Evolutionary conservation across 2,329 filamentous ascomycete species (phyloP), one percentile per base, ranked within the genome.

Genomic region (Fusarium lyarnte): DNA sequence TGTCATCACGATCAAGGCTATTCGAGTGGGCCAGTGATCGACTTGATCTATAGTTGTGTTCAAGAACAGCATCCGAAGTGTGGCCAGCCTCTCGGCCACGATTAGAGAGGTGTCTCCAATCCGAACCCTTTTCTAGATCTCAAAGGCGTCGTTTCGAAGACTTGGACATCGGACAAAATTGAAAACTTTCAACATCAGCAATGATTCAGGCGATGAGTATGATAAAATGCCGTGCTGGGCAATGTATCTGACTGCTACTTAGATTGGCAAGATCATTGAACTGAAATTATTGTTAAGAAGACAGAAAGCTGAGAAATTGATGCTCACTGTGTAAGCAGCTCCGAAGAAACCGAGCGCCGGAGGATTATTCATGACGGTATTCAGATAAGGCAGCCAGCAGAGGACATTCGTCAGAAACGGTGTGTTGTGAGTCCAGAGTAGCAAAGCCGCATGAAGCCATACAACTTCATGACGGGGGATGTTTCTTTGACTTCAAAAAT

Each of bases 401-500:
- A 17, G 35, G 35, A 36, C 16, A 36, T 36, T 36, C 35, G 8
- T 13, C 16, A 49, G 29, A 49, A 23, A 5, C 14, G 13, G 29
- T 11, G 21, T 23, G 29, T 11, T 49, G 11, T 19, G n/a, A 23
- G 29, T 33, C 23, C 11, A 23, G 16, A 29, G 46, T 33, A 49
- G 16, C 29, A 12, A 49, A 49, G 46, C 21, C 8, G 11, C 29
- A 49, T 33, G 8, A 49, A 23, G 29, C 21, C 21, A 33, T 33
- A 23, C 16, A 33, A 49, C 11, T 49, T 33, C 33, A 13, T 65
- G 61, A 19, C 73, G 52, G 21, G 69, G 71, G 57, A 76, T 41
- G 35, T 58, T 42, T 39, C 70, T 73, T 69, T 39, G 27, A 69
- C 33, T 10, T 75, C 57, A 11, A 59, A 55, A 36, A 69, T 35